Conservation (phyloP, 2,329 filamentous ascomycete species). For the Rugonectria rugulosa region DNA sequence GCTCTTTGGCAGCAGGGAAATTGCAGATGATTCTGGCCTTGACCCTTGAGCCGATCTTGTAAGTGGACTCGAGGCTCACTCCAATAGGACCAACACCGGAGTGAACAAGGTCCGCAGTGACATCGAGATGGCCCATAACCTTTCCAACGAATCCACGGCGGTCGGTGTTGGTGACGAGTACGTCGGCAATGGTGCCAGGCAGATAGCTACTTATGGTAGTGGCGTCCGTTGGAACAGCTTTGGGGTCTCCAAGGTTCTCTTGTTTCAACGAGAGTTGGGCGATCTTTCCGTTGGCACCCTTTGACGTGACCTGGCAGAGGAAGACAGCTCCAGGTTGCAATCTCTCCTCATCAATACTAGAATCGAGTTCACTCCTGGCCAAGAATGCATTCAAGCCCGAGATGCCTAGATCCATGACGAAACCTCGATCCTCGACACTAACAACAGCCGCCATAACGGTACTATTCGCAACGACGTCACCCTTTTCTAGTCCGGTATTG, state of each 20-base stretch:
- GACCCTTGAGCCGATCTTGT: constrained; percentile 83
- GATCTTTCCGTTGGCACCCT: constrained; percentile 80
- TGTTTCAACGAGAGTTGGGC: constrained; percentile 83
- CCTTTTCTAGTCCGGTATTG: constrained; percentile 76
- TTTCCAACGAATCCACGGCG: constrained; percentile 84
- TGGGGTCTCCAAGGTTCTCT: constrained; percentile 71
- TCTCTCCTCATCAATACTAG: constrained; percentile 67
- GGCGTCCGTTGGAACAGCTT: constrained; percentile 74
- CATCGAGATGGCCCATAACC: constrained; percentile 89
- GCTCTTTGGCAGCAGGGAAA: constrained; percentile 79
- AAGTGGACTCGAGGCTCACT: constrained; percentile 76
- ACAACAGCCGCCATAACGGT: constrained; percentile 87
- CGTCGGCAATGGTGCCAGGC: constrained; percentile 88
- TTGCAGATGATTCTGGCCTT: constrained; percentile 89
- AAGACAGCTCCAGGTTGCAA: constrained; percentile 86
- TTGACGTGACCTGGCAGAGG: constrained; percentile 80
- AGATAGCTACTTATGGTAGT: constrained; percentile 90
- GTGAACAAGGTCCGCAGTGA: constrained; percentile 89
- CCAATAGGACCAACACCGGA: constrained; percentile 77
- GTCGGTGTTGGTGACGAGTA: constrained; percentile 80
- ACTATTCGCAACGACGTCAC: constrained; percentile 76
- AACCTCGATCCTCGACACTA: constrained; percentile 95
- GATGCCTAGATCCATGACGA: constrained; percentile 91
- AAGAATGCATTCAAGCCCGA: constrained; percentile 81
- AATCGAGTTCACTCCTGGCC: constrained; percentile 80